These are phyloP conservation scores for Leonotis leonurus DNA, from an alignment of 257 asterid genomes.

Conservation along the genomic window DNA sequence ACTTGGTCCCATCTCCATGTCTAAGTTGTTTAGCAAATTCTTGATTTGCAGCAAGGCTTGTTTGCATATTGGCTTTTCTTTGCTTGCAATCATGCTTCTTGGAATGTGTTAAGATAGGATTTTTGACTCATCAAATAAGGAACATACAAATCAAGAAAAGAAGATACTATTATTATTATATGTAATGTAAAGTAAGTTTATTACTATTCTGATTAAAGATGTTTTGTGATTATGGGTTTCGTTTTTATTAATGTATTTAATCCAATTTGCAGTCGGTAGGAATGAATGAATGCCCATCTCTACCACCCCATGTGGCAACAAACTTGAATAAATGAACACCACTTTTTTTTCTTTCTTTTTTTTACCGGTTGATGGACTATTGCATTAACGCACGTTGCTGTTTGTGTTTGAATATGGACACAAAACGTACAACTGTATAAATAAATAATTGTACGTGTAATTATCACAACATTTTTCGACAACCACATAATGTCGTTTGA, in stretches of 20 bases:
- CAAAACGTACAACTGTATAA: neutral
- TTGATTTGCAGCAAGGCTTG: neutral
- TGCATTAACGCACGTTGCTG: neutral
- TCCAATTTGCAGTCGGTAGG: neutral
- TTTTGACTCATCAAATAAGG: too few species aligned
- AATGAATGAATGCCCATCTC: neutral
- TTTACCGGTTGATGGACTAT: neutral
- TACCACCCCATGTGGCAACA: neutral
- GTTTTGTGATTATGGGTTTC: too few species aligned
- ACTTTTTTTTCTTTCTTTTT: too few species aligned
- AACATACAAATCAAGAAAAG: too few species aligned
- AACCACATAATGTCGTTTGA: too few species aligned
- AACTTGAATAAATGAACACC: neutral
- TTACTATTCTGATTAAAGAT: too few species aligned
- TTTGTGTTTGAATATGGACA: neutral
- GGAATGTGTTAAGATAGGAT: too few species aligned
- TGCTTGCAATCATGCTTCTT: neutral
- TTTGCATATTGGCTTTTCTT: neutral
- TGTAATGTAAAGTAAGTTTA: too few species aligned
- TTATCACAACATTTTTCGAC: neutral
- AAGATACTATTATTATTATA: too few species aligned
- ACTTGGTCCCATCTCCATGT: slow-evolving; percentile 20
- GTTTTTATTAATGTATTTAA: neutral
- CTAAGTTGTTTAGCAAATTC: neutral
- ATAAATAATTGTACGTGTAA: neutral